Percentiles rank a stretch among this genome's conserved stretches.
Evolutionary conservation across 495 filamentous ascomycete genomes (phyloP).

Genomic region (Pyrenula massariospora): DNA sequence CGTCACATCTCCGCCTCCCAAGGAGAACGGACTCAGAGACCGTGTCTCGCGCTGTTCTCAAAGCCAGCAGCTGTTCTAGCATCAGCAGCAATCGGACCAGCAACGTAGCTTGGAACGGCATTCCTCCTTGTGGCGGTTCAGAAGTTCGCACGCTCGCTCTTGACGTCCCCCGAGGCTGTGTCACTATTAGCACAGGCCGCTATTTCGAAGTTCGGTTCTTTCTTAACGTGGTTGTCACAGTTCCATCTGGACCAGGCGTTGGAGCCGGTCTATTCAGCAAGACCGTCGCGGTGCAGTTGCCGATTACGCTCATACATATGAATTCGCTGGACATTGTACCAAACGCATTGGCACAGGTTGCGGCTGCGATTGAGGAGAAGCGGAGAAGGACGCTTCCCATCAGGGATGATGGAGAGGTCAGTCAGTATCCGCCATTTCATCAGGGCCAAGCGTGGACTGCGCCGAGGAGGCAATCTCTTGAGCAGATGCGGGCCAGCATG

Average conservation of each 20-base stretch:
- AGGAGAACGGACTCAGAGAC: slow-evolving; percentile 34
- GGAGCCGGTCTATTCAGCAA: slow-evolving; percentile 17
- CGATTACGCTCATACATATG: slow-evolving; percentile 44
- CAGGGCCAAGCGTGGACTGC: slow-evolving; percentile 14
- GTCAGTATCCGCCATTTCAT: slow-evolving; percentile 8
- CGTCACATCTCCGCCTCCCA: slow-evolving; percentile 37
- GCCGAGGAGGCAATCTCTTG: slow-evolving; percentile 9
- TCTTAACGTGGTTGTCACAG: slow-evolving; percentile 31
- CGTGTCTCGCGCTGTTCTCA: slow-evolving; percentile 22
- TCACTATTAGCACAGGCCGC: slow-evolving; percentile 27
- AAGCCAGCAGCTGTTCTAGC: slow-evolving; percentile 8
- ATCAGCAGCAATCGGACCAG: neutral
- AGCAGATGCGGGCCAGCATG: slow-evolving; percentile 2
- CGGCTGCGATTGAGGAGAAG: slow-evolving; percentile 40
- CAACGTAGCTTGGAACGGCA: slow-evolving; percentile 29
- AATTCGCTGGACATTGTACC: slow-evolving; percentile 50
- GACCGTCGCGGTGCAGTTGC: slow-evolving; percentile 37
- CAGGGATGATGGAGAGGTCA: slow-evolving; percentile 1
- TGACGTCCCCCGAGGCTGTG: slow-evolving; percentile 36
- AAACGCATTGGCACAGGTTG: slow-evolving; percentile 44
- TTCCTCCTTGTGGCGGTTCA: slow-evolving; percentile 24
- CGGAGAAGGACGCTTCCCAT: slow-evolving; percentile 10
- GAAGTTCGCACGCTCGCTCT: slow-evolving; percentile 40
- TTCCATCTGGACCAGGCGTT: slow-evolving; percentile 29
- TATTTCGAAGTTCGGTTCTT: slow-evolving; percentile 44